phyloP scores from a whole-genome alignment of 495 filamentous ascomycete species.

The Aspergillus saccharolyticus region DNA sequence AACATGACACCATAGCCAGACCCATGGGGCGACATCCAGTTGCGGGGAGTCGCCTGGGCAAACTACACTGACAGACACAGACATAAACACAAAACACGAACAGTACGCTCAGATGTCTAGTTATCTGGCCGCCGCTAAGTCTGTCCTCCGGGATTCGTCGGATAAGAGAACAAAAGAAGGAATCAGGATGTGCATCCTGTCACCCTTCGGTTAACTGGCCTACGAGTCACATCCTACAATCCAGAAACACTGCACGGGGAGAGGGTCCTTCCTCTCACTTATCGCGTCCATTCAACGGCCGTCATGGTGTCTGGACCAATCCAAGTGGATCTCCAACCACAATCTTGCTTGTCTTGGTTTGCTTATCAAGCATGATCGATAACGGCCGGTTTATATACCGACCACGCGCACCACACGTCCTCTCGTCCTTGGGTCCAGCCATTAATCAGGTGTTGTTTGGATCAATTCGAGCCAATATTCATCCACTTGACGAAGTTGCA shows the following conservation, averaged over 20 bases:
- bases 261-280: too few species aligned
- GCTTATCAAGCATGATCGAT: constrained; percentile 15
- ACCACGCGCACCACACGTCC: background rate
- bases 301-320: background rate
- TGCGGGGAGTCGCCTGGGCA: background rate
- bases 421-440: background rate
- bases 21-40: background rate
- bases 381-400: constrained; percentile 7
- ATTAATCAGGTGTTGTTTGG: too few species aligned
- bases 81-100: background rate
- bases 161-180: background rate
- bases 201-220: background rate
- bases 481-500: too few species aligned
- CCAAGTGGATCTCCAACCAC: constrained; percentile 5
- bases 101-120: background rate
- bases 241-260: background rate
- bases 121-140: too few species aligned
- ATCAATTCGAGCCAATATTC: too few species aligned
- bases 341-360: background rate
- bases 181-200: background rate
- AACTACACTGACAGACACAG: background rate
- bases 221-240: background rate
- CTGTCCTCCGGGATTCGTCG: constrained; percentile 8
- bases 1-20: background rate
- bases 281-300: background rate